These are phyloP conservation scores for Rugonectria rugulosa DNA, from an alignment of 2,329 filamentous ascomycete genomes.

Conservation along the genomic window DNA sequence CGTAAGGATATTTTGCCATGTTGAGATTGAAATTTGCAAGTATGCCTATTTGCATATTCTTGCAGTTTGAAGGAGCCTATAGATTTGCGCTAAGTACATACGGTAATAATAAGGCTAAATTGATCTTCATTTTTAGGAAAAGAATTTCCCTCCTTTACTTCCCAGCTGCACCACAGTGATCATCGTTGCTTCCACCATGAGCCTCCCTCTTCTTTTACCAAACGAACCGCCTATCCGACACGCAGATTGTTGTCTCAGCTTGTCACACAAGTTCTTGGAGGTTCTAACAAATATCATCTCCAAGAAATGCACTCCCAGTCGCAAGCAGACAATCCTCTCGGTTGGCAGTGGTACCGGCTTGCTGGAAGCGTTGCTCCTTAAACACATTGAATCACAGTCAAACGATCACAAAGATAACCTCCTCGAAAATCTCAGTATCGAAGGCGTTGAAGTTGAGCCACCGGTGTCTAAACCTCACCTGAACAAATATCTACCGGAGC, in stretches of 20 bases:
- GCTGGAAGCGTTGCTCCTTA: conserved; percentile 37
- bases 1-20: no score
- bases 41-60: no score
- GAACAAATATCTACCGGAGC: conserved; percentile 40
- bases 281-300: conserved; percentile 21
- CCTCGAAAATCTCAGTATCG: conserved; percentile 21
- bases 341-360: conserved; percentile 43
- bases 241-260: conserved; percentile 40
- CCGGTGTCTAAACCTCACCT: conserved; percentile 12
- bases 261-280: conserved; percentile 37
- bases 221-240: conserved; percentile 30
- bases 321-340: conserved; percentile 34
- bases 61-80: no score
- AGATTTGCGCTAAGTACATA: no score
- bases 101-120: no score
- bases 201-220: conserved; percentile 24
- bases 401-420: background rate
- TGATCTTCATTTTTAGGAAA: no score
- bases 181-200: conserved; percentile 13
- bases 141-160: no score
- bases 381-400: conserved; percentile 10
- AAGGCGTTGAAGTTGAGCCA: conserved; percentile 40
- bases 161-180: background rate
- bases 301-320: background rate
- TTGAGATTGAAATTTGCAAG: no score